Evolutionary conservation across 1,284 basidiomycete genomes (phyloP), one percentile per base, ranked within the genome.

Genomic region (Prillingera fragicola): DNA sequence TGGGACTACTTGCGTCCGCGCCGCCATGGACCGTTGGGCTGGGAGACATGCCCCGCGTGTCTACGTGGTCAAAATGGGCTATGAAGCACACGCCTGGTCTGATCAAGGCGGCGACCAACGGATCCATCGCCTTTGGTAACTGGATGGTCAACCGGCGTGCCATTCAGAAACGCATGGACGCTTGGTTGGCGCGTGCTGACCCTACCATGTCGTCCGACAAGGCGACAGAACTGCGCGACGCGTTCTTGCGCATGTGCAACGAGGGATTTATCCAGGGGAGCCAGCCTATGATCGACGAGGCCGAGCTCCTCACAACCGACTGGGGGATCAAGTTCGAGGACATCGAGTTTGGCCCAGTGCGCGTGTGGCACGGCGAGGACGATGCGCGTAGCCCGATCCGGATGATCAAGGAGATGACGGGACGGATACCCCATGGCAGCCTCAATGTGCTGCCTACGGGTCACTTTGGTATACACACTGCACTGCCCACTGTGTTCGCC

Each of bases 231-330:
- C 18, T 5, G 18, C 22, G 32, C 0, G 38, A 41, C 9, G n/a
- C 17, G 13, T 8, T 45, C 17, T 4, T 45, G 2, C 43, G 40
- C 13, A 8, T 34, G 9, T 15, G 32, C 0, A 22, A 41, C 15
- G 44, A 51, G 27, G 38, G 33, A n/a, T 46, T 46, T n/a, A 41
- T 34, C 10, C 34, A 38, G 26, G 49, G 49, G 17, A 6, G 33
- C 1, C 6, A 15, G n/a, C 36, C 33, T 5, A 34, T 33, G 15
- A 32, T 43, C n/a, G 9, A 47, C 25, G 44, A 51, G 38, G 38
- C 49, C 2, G 21, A 22, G 3, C 44, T 51, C 13, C 41, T 51
- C 10, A n/a, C 38, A 9, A 14, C 15, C 8, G 38, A 43, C 21
- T 46, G 49, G 49, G 49, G 38, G 5, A 18, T 51, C 13, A 9